Evolutionary conservation across 495 filamentous ascomycete species (phyloP).

Genomic region (Cenococcum geophilum): DNA sequence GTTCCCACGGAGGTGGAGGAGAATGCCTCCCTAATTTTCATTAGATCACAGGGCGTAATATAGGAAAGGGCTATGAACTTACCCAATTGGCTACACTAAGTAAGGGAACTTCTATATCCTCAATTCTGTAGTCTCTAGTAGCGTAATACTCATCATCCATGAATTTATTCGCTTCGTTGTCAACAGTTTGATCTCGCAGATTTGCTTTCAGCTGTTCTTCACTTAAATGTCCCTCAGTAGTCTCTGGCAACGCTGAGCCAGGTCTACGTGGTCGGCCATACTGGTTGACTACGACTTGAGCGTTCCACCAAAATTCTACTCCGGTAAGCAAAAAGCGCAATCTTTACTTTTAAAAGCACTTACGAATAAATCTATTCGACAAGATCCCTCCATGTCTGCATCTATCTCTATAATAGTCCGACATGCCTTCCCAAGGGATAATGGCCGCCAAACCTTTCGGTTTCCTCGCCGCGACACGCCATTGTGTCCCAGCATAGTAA

Average conservation of each 20-base stretch:
- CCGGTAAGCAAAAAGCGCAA: too few relatives aligned
- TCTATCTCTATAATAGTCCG: slow-evolving; percentile 58
- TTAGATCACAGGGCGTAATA: too few relatives aligned
- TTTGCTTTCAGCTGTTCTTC: slow-evolving; percentile 48
- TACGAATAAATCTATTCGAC: slow-evolving; percentile 59
- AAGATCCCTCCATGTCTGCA: slow-evolving; percentile 62
- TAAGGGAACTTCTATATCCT: slow-evolving; percentile 57
- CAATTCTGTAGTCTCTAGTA: slow-evolving; percentile 53
- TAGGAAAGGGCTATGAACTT: too few relatives aligned
- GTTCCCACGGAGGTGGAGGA: slow-evolving; percentile 59
- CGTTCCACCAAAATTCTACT: too few relatives aligned
- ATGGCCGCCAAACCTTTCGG: slow-evolving; percentile 56
- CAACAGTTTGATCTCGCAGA: slow-evolving; percentile 54
- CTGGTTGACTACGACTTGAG: slow-evolving; percentile 44
- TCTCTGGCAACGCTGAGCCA: slow-evolving; percentile 48
- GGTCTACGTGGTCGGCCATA: slow-evolving; percentile 49
- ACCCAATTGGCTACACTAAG: slow-evolving; percentile 58
- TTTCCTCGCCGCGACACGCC: slow-evolving; percentile 55
- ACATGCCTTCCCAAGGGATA: slow-evolving; percentile 66
- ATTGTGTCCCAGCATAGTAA: slow-evolving; percentile 60
- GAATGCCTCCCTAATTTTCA: slow-evolving; percentile 46
- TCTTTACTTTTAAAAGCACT: slow-evolving; percentile 38
- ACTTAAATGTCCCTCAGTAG: slow-evolving; percentile 51
- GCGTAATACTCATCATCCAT: slow-evolving; percentile 58
- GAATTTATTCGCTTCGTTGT: slow-evolving; percentile 51